Conservation (phyloP, 2,329 filamentous ascomycete species). For the Verticillium tricorpus region DNA sequence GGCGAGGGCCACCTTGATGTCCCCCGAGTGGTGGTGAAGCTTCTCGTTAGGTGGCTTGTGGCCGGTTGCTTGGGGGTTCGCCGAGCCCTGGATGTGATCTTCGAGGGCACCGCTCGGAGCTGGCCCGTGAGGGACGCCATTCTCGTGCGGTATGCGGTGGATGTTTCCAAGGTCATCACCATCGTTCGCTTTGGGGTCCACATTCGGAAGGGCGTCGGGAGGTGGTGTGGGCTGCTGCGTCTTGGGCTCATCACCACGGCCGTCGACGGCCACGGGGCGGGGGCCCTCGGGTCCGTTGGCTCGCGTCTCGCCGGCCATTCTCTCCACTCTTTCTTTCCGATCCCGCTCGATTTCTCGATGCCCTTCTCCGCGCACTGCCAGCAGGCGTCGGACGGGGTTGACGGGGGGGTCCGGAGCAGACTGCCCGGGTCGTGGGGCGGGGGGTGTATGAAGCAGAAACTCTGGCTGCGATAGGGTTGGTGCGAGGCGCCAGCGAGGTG, state of each 20-base stretch:
- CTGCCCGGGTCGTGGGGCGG: not conserved
- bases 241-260: not conserved
- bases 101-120: not conserved
- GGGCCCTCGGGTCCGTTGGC: not conserved
- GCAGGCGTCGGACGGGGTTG: not conserved
- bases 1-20: slow-evolving; percentile 27
- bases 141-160: not conserved
- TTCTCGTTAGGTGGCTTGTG: not conserved
- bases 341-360: not conserved
- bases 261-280: not conserved
- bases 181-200: not conserved
- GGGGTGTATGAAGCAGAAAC: not conserved
- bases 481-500: not conserved
- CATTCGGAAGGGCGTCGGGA: not conserved
- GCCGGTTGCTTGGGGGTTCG: not conserved
- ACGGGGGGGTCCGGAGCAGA: not conserved
- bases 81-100: not conserved
- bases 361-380: not conserved
- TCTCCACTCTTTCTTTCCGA: not conserved
- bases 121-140: not conserved
- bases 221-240: not conserved
- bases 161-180: not conserved
- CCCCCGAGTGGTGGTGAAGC: slow-evolving; percentile 14
- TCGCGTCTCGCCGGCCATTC: not conserved
- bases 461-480: not conserved